Conservation (phyloP, 1,284 basidiomycete species). For the Sutorius eximius region DNA sequence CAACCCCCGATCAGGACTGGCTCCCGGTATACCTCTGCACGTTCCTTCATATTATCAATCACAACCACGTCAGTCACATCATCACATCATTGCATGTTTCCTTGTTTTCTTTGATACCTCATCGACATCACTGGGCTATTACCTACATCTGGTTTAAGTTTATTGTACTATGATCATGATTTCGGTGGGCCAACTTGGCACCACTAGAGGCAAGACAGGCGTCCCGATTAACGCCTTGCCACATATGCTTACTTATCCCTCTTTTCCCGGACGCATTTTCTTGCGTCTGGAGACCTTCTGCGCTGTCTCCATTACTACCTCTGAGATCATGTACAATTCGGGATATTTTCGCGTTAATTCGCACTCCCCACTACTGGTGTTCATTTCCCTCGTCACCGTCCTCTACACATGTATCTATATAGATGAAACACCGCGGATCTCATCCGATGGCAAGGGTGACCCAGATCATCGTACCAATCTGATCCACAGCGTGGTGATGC, state of each 20-base stretch:
- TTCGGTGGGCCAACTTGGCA: constrained; percentile 5
- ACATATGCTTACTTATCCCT: background rate
- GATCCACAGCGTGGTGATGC: background rate
- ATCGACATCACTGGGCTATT: constrained; percentile 4
- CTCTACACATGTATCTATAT: constrained; percentile 1
- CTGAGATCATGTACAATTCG: constrained; percentile 14
- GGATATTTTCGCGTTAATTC: constrained; percentile 7
- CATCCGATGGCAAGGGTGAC: background rate
- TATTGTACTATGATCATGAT: constrained; percentile 15
- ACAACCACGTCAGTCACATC: constrained; percentile 10
- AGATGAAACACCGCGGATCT: constrained; percentile 7
- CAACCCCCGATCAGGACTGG: constrained; percentile 24
- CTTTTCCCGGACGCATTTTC: background rate
- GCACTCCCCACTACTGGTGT: background rate
- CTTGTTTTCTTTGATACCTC: constrained; percentile 9
- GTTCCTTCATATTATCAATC: constrained; percentile 15
- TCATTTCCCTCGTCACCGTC: background rate
- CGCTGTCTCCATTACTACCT: background rate
- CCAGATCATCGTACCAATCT: background rate
- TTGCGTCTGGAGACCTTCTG: constrained; percentile 5
- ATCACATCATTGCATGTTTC: constrained; percentile 19
- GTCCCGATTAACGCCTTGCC: constrained; percentile 4
- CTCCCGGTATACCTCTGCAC: constrained; percentile 17
- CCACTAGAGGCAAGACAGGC: constrained; percentile 12
- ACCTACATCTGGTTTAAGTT: constrained; percentile 7